phyloP scores from a whole-genome alignment of 2,329 filamentous ascomycete genomes.

The Dothideomycetes sp. region DNA sequence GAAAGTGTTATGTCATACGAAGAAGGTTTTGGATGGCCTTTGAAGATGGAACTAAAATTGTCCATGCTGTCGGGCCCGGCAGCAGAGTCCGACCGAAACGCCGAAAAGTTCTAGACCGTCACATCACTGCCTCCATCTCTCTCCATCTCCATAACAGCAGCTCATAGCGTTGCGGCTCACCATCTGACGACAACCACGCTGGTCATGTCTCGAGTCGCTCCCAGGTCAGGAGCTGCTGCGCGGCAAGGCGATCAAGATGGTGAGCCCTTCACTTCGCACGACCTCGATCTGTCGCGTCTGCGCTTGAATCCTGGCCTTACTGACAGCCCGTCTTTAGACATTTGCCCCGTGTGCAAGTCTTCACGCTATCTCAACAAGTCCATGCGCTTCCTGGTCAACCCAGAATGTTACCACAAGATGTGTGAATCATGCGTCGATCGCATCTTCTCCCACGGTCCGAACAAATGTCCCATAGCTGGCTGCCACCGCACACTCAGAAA shows the following conservation, averaged over 20 bases:
- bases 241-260: slow-evolving; percentile 23
- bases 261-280: slow-evolving; percentile 20
- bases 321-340: slow-evolving; percentile 43
- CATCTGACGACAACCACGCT: slow-evolving; percentile 16
- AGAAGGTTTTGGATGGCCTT: background rate
- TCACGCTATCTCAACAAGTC: slow-evolving; percentile 89
- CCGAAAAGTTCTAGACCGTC: slow-evolving; percentile 4
- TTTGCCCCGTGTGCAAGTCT: slow-evolving; percentile 96
- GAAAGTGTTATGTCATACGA: slow-evolving; percentile 8
- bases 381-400: slow-evolving; percentile 93
- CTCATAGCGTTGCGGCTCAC: slow-evolving; percentile 17
- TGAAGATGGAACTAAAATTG: slow-evolving; percentile 5
- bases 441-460: slow-evolving; percentile 84
- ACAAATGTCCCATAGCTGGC: slow-evolving; percentile 81
- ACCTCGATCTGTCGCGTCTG: slow-evolving; percentile 12
- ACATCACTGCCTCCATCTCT: too few species aligned
- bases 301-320: slow-evolving; percentile 7
- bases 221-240: slow-evolving; percentile 19
- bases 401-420: slow-evolving; percentile 98
- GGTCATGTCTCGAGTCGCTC: slow-evolving; percentile 27
- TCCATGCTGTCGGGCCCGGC: background rate
- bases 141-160: too few species aligned
- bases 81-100: slow-evolving; percentile 1
- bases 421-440: slow-evolving; percentile 92
- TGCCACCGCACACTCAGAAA: slow-evolving; percentile 82